A percentile compares a stretch with the other conserved stretches of the same genome.
phyloP scores from a whole-genome alignment of 805 yeast genomes.

The Saturnispora quitensis region DNA sequence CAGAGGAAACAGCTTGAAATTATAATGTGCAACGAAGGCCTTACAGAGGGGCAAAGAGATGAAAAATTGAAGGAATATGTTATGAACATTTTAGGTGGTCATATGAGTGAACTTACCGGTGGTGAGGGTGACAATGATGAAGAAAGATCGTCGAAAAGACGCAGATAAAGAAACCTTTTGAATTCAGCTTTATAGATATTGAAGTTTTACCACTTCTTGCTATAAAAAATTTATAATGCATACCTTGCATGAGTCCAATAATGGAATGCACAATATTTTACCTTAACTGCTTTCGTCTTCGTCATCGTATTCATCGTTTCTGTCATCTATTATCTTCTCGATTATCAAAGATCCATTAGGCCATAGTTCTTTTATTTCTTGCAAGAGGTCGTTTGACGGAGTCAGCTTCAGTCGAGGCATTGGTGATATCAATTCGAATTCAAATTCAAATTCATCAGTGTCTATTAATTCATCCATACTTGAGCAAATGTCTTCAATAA shows the following conservation, averaged over 20 bases:
- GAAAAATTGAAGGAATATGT: conserved; percentile 64
- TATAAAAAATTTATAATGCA: neutral
- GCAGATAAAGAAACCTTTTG: neutral
- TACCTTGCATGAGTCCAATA: neutral
- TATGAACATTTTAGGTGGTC: conserved; percentile 51
- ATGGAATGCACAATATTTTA: neutral
- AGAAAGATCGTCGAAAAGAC: conserved; percentile 5
- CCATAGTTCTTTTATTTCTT: conserved; percentile 27
- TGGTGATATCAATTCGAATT: conserved; percentile 29
- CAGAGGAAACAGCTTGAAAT: conserved; percentile 57
- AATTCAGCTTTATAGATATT: neutral
- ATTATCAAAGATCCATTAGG: conserved; percentile 31
- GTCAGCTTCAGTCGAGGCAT: conserved; percentile 27
- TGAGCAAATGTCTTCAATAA: conserved; percentile 5
- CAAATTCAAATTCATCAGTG: conserved; percentile 16
- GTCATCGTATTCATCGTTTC: conserved; percentile 16
- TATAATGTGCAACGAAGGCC: conserved; percentile 35
- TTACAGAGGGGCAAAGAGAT: conserved; percentile 71
- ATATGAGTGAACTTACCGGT: conserved; percentile 18
- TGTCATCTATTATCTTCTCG: conserved; percentile 21
- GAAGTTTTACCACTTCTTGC: neutral
- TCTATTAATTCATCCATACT: conserved; percentile 12
- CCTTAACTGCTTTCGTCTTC: conserved; percentile 6
- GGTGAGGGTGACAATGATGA: conserved; percentile 6
- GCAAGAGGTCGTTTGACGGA: conserved; percentile 16